Evolutionary conservation across 345 rosid species (phyloP).

Genomic region (Lumnitzera littorea): DNA sequence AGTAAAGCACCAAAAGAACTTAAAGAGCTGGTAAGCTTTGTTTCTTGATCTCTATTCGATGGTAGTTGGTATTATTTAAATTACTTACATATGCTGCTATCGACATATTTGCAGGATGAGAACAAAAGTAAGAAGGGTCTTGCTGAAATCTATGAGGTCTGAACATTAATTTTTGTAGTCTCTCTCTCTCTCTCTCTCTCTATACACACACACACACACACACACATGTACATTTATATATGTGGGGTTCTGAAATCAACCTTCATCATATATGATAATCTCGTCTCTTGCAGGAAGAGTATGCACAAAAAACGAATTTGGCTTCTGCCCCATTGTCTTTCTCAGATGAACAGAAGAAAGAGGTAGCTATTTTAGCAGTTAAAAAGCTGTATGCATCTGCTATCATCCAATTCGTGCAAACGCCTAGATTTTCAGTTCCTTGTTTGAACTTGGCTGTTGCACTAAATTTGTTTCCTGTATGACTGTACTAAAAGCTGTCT

Average conservation of each 20-base stretch:
- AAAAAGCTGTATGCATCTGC: neutral
- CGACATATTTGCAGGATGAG: conserved; percentile 59
- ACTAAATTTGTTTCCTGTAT: neutral
- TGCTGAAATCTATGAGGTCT: conserved; percentile 89
- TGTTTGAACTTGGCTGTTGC: neutral
- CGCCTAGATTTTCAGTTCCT: neutral
- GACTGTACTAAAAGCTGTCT: neutral
- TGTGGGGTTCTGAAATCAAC: neutral
- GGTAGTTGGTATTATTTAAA: neutral
- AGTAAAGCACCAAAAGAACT: conserved; percentile 58
- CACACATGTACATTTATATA: too few relatives aligned
- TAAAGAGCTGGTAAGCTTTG: conserved; percentile 57
- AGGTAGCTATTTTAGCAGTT: conserved; percentile 28
- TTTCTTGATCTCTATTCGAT: neutral
- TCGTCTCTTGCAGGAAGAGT: conserved; percentile 64
- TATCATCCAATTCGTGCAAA: neutral
- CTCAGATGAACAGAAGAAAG: conserved; percentile 81
- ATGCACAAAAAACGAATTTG: conserved; percentile 60
- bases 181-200: neutral
- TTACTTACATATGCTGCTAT: conserved; percentile 1
- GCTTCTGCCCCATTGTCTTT: conserved; percentile 58
- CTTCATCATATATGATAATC: neutral
- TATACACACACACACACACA: neutral
- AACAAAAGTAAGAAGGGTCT: conserved; percentile 93
- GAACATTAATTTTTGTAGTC: too few relatives aligned